Evolutionary conservation across 768 basidiomycete genomes (phyloP).

Genomic region (Guyanaporus albipodus): DNA sequence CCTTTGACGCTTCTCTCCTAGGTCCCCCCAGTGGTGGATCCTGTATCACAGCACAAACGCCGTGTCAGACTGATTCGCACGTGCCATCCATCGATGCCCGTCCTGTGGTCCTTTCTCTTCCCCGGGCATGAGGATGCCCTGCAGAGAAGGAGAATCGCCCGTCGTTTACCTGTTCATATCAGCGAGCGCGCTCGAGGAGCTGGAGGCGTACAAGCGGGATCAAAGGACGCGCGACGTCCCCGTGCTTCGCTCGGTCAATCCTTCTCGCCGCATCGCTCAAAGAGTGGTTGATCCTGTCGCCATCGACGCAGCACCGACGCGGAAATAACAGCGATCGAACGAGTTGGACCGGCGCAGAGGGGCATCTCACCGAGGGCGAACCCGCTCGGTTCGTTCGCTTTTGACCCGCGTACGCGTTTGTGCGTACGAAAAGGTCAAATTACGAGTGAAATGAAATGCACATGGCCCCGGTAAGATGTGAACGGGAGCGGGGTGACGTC

Average conservation of each 20-base stretch:
- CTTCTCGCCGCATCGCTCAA: background rate
- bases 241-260: slow-evolving; percentile 12
- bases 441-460: slow-evolving; percentile 17
- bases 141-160: slow-evolving; percentile 13
- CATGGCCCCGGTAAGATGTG: slow-evolving; percentile 18
- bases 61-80: slow-evolving; percentile 20
- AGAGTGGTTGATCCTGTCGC: slow-evolving; percentile 6
- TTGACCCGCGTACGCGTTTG: background rate
- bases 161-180: no score
- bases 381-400: slow-evolving; percentile 8
- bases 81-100: slow-evolving; percentile 6
- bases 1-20: slow-evolving; percentile 25
- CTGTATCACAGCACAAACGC: slow-evolving; percentile 21
- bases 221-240: slow-evolving; percentile 3
- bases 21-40: slow-evolving; percentile 24
- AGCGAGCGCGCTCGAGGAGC: no score
- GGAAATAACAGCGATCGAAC: slow-evolving; percentile 3
- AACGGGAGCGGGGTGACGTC: slow-evolving; percentile 22
- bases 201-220: background rate
- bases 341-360: slow-evolving; percentile 12
- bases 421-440: slow-evolving; percentile 3
- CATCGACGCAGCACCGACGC: slow-evolving; percentile 13
- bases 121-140: slow-evolving; percentile 5
- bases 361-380: slow-evolving; percentile 11
- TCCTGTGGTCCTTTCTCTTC: slow-evolving; percentile 4